Conservation (phyloP, 2,329 filamentous ascomycete genomes). For the Boeremia lycopersici region DNA sequence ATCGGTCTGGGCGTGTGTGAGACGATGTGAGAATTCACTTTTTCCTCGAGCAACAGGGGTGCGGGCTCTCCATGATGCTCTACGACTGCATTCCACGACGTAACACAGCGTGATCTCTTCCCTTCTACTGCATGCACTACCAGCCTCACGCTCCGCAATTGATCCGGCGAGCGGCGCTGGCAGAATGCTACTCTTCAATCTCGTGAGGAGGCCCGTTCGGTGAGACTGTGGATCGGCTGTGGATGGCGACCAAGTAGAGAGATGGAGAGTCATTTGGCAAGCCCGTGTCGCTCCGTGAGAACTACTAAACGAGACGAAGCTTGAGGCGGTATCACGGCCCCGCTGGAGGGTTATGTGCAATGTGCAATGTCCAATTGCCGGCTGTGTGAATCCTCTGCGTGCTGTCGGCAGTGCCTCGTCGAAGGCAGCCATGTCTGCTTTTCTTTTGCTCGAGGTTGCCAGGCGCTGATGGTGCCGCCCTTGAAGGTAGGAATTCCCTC, state of each 20-base stretch:
- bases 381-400: slow-evolving; percentile 23
- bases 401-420: slow-evolving; percentile 29
- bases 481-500: slow-evolving; percentile 36
- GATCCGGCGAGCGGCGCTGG: slow-evolving; percentile 23
- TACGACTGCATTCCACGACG: slow-evolving; percentile 29
- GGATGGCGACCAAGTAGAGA: slow-evolving; percentile 1
- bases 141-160: slow-evolving; percentile 34
- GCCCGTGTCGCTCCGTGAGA: slow-evolving; percentile 19
- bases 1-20: slow-evolving; percentile 24
- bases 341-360: slow-evolving; percentile 16
- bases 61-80: slow-evolving; percentile 22
- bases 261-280: slow-evolving; percentile 17
- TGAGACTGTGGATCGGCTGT: slow-evolving; percentile 13
- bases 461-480: slow-evolving; percentile 39
- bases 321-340: slow-evolving; percentile 19
- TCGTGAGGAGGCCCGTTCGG: slow-evolving; percentile 16
- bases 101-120: slow-evolving; percentile 27
- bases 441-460: slow-evolving; percentile 42
- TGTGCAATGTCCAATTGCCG: slow-evolving; percentile 7
- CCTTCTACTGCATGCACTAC: slow-evolving; percentile 30
- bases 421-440: slow-evolving; percentile 34
- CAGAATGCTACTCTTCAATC: slow-evolving; percentile 20
- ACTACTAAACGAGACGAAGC: slow-evolving; percentile 22
- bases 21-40: slow-evolving; percentile 31
- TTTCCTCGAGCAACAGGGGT: slow-evolving; percentile 29